Percentiles rank a stretch among this genome's conserved stretches.
Conservation (phyloP, 805 yeast genomes). For the Starmerella sirachaensis region DNA sequence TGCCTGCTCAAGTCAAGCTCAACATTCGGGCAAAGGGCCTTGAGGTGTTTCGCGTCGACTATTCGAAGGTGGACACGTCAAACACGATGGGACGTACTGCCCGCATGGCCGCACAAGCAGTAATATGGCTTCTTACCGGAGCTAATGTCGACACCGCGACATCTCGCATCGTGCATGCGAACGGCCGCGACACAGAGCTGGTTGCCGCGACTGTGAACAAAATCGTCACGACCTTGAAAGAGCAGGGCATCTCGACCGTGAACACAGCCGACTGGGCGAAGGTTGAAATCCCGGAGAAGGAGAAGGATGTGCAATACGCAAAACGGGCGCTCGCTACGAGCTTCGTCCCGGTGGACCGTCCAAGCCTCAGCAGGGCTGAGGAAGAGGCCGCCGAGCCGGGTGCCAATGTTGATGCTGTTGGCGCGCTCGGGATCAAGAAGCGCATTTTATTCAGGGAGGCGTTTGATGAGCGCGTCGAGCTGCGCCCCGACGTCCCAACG, state of each 20-base stretch:
- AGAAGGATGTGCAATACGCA: slow-evolving; percentile 10
- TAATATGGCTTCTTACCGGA: slow-evolving; percentile 62
- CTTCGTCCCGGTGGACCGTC: slow-evolving; percentile 12
- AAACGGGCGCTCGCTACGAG: slow-evolving; percentile 18
- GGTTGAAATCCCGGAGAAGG: slow-evolving; percentile 19
- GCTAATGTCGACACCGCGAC: slow-evolving; percentile 58
- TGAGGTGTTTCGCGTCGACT: slow-evolving; percentile 48
- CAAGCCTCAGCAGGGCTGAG: background rate
- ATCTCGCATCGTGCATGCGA: slow-evolving; percentile 66
- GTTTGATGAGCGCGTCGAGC: slow-evolving; percentile 39
- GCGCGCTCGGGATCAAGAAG: slow-evolving; percentile 32
- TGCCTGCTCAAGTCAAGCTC: slow-evolving; percentile 44
- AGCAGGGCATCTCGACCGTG: slow-evolving; percentile 25
- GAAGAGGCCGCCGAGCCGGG: slow-evolving; percentile 25
- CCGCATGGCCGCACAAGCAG: slow-evolving; percentile 64
- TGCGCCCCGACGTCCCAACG: slow-evolving; percentile 85
- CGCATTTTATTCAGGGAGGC: slow-evolving; percentile 75
- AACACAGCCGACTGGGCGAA: slow-evolving; percentile 33
- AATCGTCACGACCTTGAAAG: slow-evolving; percentile 25
- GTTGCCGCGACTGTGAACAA: slow-evolving; percentile 42
- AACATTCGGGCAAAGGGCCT: slow-evolving; percentile 42
- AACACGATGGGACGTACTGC: slow-evolving; percentile 60
- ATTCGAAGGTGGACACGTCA: slow-evolving; percentile 46
- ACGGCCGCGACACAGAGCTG: slow-evolving; percentile 72
- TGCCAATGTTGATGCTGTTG: slow-evolving; percentile 40